Evolutionary conservation across 495 filamentous ascomycete species (phyloP), one percentile per base, ranked within the genome.

Genomic region (Aspergillus sparsus): DNA sequence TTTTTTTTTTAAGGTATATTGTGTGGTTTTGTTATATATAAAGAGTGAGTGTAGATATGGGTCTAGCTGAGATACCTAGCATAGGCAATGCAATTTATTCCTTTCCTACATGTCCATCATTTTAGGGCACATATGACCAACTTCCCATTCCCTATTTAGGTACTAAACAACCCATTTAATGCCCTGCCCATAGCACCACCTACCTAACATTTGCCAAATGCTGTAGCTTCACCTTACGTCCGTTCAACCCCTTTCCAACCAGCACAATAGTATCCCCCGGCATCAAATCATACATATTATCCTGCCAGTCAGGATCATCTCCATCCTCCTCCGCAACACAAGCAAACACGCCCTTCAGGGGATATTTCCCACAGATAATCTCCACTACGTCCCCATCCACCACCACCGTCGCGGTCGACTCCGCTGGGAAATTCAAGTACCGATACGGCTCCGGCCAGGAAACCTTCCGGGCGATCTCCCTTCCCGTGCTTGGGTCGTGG

Each of bases 261-360:
- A 53, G 21, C 7, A 53, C 49, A 53, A 53, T 34, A 34, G 31
- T 53, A 10, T 53, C 49, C 31, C 49, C 49, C 16, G 49, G 49
- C 49, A 53, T 53, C 49, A 53, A 12, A 34, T 53, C 49, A 34
- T 53, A 53, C 49, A 53, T 53, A 34, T 53, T 53, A 15, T 53
- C 49, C 21, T 53, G 18, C 49, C 49, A 53, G 10, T 53, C 49
- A 16, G 49, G 18, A 7, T 53, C 49, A 7, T 53, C 49, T 13
- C 49, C 49, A 31, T 53, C 7, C 5, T 53, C 49, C 10, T 53
- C 49, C 10, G 49, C 18, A 2, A 53, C 49, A 34, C 34, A 15
- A n/a, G 49, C 49, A 5, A 32, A 34, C 7, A 53, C 49, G 3
- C 49, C 49, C 49, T 53, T 53, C 16, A 53, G 31, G 13, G 49